phyloP scores from a whole-genome alignment of 257 asterid genomes.

The Jaltomata sinuosa region DNA sequence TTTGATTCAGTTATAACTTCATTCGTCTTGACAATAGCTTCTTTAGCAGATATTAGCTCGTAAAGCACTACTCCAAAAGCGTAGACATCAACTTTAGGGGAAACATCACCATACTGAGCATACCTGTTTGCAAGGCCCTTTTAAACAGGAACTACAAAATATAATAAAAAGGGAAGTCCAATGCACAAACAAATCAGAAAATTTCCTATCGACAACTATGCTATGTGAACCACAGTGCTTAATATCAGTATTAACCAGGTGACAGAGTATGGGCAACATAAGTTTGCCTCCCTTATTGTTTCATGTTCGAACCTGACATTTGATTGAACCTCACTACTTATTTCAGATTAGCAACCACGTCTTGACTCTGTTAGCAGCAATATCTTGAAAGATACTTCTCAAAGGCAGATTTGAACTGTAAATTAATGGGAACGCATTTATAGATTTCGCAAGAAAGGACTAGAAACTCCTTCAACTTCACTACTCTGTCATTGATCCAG shows the following conservation, averaged over 20 bases:
- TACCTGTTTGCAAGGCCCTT: constrained; percentile 34
- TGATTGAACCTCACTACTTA: background rate
- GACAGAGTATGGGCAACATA: background rate
- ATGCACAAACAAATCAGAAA: background rate
- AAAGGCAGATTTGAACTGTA: background rate
- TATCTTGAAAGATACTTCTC: background rate
- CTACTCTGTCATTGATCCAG: background rate
- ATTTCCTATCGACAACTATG: background rate
- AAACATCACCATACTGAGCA: constrained; percentile 72
- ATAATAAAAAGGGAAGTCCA: background rate
- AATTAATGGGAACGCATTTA: background rate
- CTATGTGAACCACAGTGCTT: background rate
- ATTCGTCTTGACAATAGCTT: constrained; percentile 62
- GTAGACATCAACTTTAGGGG: constrained; percentile 73
- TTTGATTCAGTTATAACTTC: constrained; percentile 56
- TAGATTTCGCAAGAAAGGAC: background rate
- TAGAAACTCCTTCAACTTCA: background rate
- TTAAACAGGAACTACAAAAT: background rate
- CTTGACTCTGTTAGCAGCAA: background rate
- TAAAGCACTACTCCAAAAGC: constrained; percentile 87
- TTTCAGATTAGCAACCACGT: background rate
- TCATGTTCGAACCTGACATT: background rate
- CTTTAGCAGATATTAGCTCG: constrained; percentile 68
- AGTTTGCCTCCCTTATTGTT: background rate
- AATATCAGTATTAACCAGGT: background rate